phyloP scores from a whole-genome alignment of 2,329 filamentous ascomycete species.

The Epichloe glyceriae region DNA sequence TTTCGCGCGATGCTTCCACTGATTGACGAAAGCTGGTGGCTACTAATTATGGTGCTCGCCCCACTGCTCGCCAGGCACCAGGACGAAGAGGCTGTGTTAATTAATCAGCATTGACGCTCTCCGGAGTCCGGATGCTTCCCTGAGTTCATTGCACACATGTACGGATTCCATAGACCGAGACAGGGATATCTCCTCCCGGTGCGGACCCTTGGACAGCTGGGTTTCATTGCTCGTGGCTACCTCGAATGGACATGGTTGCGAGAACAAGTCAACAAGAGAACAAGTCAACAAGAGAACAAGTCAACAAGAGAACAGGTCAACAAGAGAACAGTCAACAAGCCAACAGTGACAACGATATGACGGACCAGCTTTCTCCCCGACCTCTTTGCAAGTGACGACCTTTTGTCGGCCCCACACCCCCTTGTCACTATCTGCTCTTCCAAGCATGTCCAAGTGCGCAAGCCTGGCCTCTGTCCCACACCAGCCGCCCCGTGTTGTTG shows the following conservation, averaged over 20 bases:
- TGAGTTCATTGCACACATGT: too few relatives aligned
- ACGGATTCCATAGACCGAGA: too few relatives aligned
- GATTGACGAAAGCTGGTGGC: neutral
- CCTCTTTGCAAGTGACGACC: neutral
- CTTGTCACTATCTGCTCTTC: neutral
- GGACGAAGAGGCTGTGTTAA: conserved; percentile 1
- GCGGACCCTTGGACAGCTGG: neutral
- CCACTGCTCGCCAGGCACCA: conserved; percentile 4
- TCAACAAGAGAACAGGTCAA: neutral
- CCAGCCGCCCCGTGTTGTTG: conserved; percentile 1
- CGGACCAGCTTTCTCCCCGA: conserved; percentile 2
- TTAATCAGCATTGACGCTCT: too few relatives aligned
- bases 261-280: neutral
- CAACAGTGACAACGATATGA: conserved; percentile 1
- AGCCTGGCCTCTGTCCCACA: conserved; percentile 6
- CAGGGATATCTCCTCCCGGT: neutral
- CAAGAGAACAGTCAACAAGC: neutral
- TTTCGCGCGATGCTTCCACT: conserved; percentile 2
- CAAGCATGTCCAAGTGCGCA: neutral
- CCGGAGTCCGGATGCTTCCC: too few relatives aligned
- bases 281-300: neutral
- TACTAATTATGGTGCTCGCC: neutral
- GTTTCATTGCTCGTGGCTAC: neutral
- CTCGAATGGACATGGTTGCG: neutral
- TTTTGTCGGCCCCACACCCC: conserved; percentile 4